These are phyloP conservation scores for Phaeosphaeriaceae sp. DNA, from an alignment of 2,329 filamentous ascomycete genomes.

Conservation along the genomic window DNA sequence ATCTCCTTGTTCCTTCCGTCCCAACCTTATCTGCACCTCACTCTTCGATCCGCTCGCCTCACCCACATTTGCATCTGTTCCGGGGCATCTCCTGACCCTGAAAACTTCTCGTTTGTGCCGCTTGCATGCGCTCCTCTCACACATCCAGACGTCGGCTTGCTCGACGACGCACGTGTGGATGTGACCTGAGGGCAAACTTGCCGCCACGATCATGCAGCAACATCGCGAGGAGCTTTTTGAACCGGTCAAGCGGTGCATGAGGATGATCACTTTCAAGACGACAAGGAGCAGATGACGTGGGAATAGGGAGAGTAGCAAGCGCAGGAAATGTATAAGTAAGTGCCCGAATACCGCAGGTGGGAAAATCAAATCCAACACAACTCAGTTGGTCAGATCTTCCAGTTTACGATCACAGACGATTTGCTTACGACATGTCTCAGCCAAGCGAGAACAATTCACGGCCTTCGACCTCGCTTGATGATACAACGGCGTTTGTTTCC, in stretches of 20 bases:
- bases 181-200: neutral
- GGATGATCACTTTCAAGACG: neutral
- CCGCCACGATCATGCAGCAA: neutral
- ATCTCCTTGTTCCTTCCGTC: neutral
- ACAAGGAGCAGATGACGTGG: neutral
- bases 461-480: too few relatives aligned
- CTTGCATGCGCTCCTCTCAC: neutral
- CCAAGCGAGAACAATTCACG: neutral
- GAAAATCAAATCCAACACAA: neutral
- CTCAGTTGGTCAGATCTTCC: neutral
- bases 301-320: constrained; percentile 1
- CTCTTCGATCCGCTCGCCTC: neutral
- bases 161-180: neutral
- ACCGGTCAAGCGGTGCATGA: neutral
- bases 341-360: neutral
- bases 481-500: too few relatives aligned
- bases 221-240: neutral
- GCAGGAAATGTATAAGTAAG: neutral
- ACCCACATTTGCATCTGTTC: neutral
- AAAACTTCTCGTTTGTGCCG: too few relatives aligned
- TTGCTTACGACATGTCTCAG: neutral
- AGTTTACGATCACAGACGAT: neutral
- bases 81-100: too few relatives aligned
- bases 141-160: neutral
- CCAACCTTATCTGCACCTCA: neutral